A percentile compares a stretch with the other conserved stretches of the same genome.
phyloP scores from a whole-genome alignment of 768 basidiomycete genomes.

The Hericium coralloides region DNA sequence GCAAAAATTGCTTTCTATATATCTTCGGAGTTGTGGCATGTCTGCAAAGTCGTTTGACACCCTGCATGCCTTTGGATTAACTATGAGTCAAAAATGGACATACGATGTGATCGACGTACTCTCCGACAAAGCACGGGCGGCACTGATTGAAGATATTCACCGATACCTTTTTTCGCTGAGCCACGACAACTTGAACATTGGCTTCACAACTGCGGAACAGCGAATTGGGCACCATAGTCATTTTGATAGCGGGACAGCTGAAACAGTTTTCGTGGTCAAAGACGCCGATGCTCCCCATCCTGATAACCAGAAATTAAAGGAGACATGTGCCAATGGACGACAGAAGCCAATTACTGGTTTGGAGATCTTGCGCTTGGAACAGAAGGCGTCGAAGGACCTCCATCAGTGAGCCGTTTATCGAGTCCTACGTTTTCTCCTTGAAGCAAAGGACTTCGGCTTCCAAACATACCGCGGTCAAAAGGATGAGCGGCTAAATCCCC shows the following conservation, averaged over 20 bases:
- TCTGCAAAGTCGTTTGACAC: conserved; percentile 2
- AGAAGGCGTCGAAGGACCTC: not conserved
- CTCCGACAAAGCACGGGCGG: not conserved
- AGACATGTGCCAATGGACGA: not conserved
- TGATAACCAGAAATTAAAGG: not conserved
- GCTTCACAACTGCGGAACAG: not conserved
- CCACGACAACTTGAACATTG: not conserved
- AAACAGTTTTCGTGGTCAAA: not conserved
- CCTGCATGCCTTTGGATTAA: not conserved
- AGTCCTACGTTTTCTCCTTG: not conserved
- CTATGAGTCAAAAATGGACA: conserved; percentile 5
- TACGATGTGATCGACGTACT: not conserved
- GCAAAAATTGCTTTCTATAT: conserved; percentile 1
- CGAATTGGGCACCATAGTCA: not conserved
- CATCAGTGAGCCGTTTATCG: not conserved
- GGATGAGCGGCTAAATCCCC: conserved; percentile 11
- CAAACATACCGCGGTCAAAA: conserved; percentile 17
- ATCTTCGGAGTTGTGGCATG: not conserved
- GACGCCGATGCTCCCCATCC: too few relatives aligned
- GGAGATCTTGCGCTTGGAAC: not conserved
- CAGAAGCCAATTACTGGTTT: not conserved
- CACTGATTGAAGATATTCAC: not conserved
- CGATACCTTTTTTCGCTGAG: not conserved
- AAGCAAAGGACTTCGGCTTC: not conserved
- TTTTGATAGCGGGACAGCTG: not conserved